Evolutionary conservation across 352 stramenopile genomes (phyloP).

Genomic region (Globisporangium abappressorium): DNA sequence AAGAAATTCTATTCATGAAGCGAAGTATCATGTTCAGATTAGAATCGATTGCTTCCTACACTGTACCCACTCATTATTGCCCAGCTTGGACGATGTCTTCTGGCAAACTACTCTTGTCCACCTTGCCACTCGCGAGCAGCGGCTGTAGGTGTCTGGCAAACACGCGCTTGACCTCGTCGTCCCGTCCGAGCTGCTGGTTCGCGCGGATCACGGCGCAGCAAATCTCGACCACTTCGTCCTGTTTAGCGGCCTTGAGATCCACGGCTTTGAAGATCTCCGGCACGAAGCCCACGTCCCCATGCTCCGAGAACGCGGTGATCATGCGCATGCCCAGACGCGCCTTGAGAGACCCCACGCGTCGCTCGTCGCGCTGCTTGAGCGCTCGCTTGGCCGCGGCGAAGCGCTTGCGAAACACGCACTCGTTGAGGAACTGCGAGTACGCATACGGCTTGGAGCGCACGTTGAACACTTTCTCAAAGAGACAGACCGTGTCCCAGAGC

Average conservation of each 20-base stretch:
- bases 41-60: neutral
- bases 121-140: conserved; percentile 14
- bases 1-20: neutral
- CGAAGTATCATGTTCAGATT: neutral
- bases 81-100: conserved; percentile 2
- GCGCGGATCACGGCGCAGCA: conserved; percentile 26
- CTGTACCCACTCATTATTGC: neutral
- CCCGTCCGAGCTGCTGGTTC: conserved; percentile 30
- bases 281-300: conserved; percentile 32
- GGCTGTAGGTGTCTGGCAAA: conserved; percentile 19
- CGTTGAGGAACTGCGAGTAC: conserved; percentile 38
- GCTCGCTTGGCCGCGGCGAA: conserved; percentile 25
- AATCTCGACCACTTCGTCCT: conserved; percentile 26
- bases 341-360: conserved; percentile 24
- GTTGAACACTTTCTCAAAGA: conserved; percentile 33
- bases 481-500: conserved; percentile 28
- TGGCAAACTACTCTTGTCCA: neutral
- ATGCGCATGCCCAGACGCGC: conserved; percentile 21
- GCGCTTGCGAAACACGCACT: conserved; percentile 36
- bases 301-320: conserved; percentile 24
- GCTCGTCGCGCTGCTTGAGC: conserved; percentile 28
- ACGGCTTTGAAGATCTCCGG: conserved; percentile 30
- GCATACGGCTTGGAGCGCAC: conserved; percentile 33
- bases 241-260: conserved; percentile 20
- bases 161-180: conserved; percentile 21